These are phyloP conservation scores for Allantophomopsis lycopodina DNA, from an alignment of 2,329 filamentous ascomycete genomes.

Conservation along the genomic window DNA sequence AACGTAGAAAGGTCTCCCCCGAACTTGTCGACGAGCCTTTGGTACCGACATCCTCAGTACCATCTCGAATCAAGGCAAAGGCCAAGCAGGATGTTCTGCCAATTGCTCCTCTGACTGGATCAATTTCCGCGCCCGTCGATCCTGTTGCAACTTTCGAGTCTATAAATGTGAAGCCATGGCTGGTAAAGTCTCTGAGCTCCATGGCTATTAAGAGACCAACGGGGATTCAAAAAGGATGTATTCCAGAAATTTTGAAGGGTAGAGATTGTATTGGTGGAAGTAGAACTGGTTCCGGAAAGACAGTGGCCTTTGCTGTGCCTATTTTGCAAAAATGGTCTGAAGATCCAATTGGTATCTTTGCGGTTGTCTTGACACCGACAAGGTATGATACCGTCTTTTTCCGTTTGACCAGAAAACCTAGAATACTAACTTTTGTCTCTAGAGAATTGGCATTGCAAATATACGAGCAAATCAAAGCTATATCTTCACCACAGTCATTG, in stretches of 20 bases:
- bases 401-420: background rate
- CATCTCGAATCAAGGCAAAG: slow-evolving; percentile 15
- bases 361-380: slow-evolving; percentile 77
- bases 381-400: slow-evolving; percentile 31
- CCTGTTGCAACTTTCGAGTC: slow-evolving; percentile 54
- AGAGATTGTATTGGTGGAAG: slow-evolving; percentile 92
- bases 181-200: slow-evolving; percentile 62
- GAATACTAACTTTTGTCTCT: slow-evolving; percentile 6
- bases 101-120: slow-evolving; percentile 4
- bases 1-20: slow-evolving; percentile 15
- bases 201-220: slow-evolving; percentile 84
- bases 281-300: slow-evolving; percentile 93
- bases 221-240: slow-evolving; percentile 83
- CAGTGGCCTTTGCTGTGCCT: slow-evolving; percentile 86
- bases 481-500: slow-evolving; percentile 75
- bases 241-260: slow-evolving; percentile 83
- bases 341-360: slow-evolving; percentile 86
- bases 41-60: slow-evolving; percentile 9
- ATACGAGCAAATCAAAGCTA: slow-evolving; percentile 88
- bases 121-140: slow-evolving; percentile 36
- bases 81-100: background rate
- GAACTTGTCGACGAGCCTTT: slow-evolving; percentile 3
- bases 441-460: slow-evolving; percentile 91
- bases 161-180: slow-evolving; percentile 70
- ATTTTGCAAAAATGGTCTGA: slow-evolving; percentile 89